phyloP scores from a whole-genome alignment of 805 yeast genomes.

The Blastobotrys muscicola region DNA sequence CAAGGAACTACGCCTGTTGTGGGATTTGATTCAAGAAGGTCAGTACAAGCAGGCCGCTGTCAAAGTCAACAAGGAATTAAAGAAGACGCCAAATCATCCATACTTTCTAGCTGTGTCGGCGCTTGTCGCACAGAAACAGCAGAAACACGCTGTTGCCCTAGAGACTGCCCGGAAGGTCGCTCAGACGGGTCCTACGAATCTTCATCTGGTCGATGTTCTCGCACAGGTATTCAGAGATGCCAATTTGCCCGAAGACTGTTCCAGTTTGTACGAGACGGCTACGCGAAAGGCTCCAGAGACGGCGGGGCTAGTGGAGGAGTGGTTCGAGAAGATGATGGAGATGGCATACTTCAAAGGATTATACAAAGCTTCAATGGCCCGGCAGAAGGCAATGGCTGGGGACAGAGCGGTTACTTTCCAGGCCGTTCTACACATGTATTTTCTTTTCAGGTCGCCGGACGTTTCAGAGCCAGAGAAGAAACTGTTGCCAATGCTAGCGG shows the following conservation, averaged over 20 bases:
- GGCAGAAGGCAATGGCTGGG: slow-evolving; percentile 13
- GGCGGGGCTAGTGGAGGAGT: slow-evolving; percentile 25
- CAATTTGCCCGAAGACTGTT: slow-evolving; percentile 14
- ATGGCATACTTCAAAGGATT: slow-evolving; percentile 40
- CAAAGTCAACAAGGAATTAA: slow-evolving; percentile 38
- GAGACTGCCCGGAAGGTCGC: slow-evolving; percentile 21
- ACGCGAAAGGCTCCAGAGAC: slow-evolving; percentile 14
- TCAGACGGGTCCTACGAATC: slow-evolving; percentile 24
- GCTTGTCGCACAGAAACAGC: slow-evolving; percentile 16
- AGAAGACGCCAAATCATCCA: slow-evolving; percentile 47
- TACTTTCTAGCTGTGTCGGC: slow-evolving; percentile 38
- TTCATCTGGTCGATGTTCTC: slow-evolving; percentile 22
- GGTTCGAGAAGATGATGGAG: slow-evolving; percentile 49
- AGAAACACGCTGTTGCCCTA: slow-evolving; percentile 13
- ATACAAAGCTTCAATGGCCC: slow-evolving; percentile 39
- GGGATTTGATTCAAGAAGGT: slow-evolving; percentile 42
- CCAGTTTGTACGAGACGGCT: slow-evolving; percentile 11
- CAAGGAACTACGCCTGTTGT: slow-evolving; percentile 20
- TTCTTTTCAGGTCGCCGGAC: slow-evolving; percentile 28
- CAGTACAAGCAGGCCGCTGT: slow-evolving; percentile 45
- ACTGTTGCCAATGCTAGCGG: slow-evolving; percentile 53
- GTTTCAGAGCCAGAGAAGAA: slow-evolving; percentile 37
- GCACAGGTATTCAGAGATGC: slow-evolving; percentile 14
- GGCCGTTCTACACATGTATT: slow-evolving; percentile 38
- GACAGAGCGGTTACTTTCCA: slow-evolving; percentile 15